Evolutionary conservation across 148 eudicot species (phyloP).

Genomic region (Cornus kousa): DNA sequence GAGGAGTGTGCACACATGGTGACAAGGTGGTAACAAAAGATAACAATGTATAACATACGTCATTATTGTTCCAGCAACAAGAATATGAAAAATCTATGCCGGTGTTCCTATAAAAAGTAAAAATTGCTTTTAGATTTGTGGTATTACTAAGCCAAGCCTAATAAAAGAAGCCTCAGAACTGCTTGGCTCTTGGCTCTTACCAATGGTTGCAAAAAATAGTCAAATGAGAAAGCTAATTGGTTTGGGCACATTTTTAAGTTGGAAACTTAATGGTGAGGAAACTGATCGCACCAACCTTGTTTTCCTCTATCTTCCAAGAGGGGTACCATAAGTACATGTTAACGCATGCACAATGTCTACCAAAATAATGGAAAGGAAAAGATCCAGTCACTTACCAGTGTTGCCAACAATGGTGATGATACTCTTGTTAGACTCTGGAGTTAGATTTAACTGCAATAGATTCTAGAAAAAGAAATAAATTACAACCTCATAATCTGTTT

Average conservation of each 20-base stretch:
- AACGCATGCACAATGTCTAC: neutral
- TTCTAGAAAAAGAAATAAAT: slow-evolving; percentile 31
- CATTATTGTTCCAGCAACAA: too few relatives aligned
- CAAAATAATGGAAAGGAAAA: slow-evolving; percentile 1
- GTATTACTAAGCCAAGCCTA: neutral
- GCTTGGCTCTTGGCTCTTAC: neutral
- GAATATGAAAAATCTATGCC: too few relatives aligned
- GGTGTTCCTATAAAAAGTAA: neutral
- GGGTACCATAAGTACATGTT: neutral
- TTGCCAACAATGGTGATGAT: slow-evolving; percentile 72
- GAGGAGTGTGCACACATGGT: too few relatives aligned
- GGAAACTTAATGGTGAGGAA: neutral
- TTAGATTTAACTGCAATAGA: slow-evolving; percentile 54
- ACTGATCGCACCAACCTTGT: neutral
- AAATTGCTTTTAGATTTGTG: neutral
- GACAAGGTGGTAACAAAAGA: too few relatives aligned
- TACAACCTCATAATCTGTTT: slow-evolving; percentile 1
- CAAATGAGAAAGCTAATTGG: neutral
- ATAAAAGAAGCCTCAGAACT: neutral
- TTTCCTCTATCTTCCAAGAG: neutral
- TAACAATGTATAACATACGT: too few relatives aligned
- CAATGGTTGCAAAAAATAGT: neutral
- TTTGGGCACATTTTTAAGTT: neutral
- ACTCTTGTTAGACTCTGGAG: slow-evolving; percentile 38
- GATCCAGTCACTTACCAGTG: slow-evolving; percentile 39